Evolutionary conservation across 148 eudicot species (phyloP), one percentile per base, ranked within the genome.

Genomic region (Talinum fruticosum): DNA sequence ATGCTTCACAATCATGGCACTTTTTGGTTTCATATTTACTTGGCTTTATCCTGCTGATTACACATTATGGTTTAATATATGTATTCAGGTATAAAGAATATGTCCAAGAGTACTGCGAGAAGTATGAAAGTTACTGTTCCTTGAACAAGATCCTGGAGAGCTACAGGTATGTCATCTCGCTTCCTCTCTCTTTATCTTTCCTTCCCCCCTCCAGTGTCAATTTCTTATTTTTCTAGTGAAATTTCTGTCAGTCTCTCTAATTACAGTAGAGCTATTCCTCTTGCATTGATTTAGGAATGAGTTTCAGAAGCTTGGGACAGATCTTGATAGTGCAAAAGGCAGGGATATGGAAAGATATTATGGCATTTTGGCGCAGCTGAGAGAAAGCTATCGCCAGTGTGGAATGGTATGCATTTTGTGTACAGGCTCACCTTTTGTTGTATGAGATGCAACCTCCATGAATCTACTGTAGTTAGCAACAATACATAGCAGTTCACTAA

Each of bases 101-200:
- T 79, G 93, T 91, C 73, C 85, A 86, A 77, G 99, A 96, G 87
- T 96, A 88, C 82, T 81, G 75, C 73, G 98, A 96, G 86, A 96
- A 96, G 87, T 90, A 93, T 82, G 96, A 89, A 69, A 80, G 82
- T 75, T 96, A 96, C 77, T 72, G 85, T 81, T 88, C 93, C 34
- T 72, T 96, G 82, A 89, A 90, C 90, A 93, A 87, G 80, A 82
- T 86, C 77, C 76, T 96, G 78, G 97, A 93, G 85, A 79, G 80
- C 53, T 84, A 89, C 83, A 93, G 93, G 97, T 91, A 87, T 26
- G 28, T 3, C 69, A 24, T 44, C 38, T 38, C 32, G 35, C 59
- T 74, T 44, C 16, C 49, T 44, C 24, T 36, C 38, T 38, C 24
- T 3, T 4, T 16, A 53, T 6, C 26, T 30, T 45, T n/a, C 29